Conservation (phyloP, 345 rosid genomes). For the Citrus mangshanensis region DNA sequence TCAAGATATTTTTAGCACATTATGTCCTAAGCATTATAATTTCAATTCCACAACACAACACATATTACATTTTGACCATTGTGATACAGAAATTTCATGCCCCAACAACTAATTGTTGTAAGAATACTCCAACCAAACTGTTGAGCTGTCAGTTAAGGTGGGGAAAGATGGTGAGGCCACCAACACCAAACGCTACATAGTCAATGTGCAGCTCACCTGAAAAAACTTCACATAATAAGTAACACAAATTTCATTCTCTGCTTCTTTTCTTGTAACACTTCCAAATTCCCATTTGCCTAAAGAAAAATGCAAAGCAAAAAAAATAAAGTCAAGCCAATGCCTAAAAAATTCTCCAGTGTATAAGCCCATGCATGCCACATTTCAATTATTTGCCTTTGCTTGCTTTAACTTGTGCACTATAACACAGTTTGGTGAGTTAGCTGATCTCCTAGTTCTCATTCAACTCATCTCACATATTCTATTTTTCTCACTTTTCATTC, state of each 20-base stretch:
- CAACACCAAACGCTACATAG: conserved; percentile 31
- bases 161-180: conserved; percentile 25
- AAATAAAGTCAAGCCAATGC: conserved; percentile 3
- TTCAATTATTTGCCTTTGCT: conserved; percentile 11
- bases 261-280: conserved; percentile 23
- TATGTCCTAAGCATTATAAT: not conserved
- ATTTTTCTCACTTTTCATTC: conserved; percentile 14
- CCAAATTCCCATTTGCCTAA: conserved; percentile 20
- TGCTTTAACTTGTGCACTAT: conserved; percentile 22
- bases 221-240: not conserved
- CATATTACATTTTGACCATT: not conserved
- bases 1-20: not conserved
- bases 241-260: not conserved
- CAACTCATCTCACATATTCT: conserved; percentile 20
- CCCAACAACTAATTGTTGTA: not conserved
- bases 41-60: not conserved
- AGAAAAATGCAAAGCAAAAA: not conserved
- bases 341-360: not conserved
- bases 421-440: conserved; percentile 69
- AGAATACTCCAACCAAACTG: conserved; percentile 10
- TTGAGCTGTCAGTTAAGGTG: conserved; percentile 21
- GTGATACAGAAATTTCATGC: not conserved
- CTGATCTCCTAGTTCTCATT: conserved; percentile 54
- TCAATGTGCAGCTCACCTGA: conserved; percentile 56
- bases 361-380: conserved; percentile 3